phyloP scores from a whole-genome alignment of 2,329 filamentous ascomycete species.

The Exophiala sp. region DNA sequence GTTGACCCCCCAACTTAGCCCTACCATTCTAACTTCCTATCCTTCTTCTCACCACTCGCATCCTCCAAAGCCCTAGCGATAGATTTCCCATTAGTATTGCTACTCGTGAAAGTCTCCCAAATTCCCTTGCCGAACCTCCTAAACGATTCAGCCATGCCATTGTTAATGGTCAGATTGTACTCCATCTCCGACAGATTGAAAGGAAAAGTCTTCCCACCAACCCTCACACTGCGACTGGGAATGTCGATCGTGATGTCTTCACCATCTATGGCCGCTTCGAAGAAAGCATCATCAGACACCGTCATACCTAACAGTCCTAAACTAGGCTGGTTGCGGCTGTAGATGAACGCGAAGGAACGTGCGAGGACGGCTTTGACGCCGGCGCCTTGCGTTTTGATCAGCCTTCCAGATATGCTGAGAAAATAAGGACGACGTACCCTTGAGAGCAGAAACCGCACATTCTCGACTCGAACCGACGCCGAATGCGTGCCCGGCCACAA shows the following conservation, averaged over 20 bases:
- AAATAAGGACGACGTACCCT: not conserved
- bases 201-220: conserved; percentile 37
- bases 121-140: conserved; percentile 17
- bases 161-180: conserved; percentile 48
- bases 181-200: conserved; percentile 56
- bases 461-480: conserved; percentile 47
- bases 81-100: not conserved
- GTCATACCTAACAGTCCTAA: conserved; percentile 9
- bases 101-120: conserved; percentile 13
- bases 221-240: conserved; percentile 7
- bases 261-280: conserved; percentile 35
- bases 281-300: conserved; percentile 32
- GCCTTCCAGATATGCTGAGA: not conserved
- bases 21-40: conserved; percentile 11
- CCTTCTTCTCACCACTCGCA: not conserved
- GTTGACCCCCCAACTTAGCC: conserved; percentile 34
- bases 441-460: conserved; percentile 34
- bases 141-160: conserved; percentile 33
- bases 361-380: conserved; percentile 8
- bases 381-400: not conserved
- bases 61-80: conserved; percentile 1
- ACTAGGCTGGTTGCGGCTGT: conserved; percentile 9
- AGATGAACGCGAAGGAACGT: conserved; percentile 12
- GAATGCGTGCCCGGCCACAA: conserved; percentile 46
- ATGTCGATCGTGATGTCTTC: conserved; percentile 39